Conservation (phyloP, 2,329 filamentous ascomycete genomes). For the Ophiocordyceps camponoti-rufipedis region DNA sequence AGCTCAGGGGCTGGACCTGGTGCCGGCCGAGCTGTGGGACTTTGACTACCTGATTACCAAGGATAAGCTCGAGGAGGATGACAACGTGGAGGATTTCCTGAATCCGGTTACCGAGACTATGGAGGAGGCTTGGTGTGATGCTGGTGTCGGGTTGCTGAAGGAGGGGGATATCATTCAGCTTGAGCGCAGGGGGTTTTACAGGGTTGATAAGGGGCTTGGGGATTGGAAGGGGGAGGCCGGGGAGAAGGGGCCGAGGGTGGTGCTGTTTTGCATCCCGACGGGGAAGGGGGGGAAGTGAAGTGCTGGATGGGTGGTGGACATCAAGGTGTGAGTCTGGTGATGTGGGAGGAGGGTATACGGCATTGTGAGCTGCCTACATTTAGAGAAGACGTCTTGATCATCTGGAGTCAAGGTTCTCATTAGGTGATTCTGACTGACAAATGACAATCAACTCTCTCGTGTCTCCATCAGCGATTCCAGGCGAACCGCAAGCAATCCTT, state of each 20-base stretch:
- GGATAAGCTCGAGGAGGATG: constrained; percentile 81
- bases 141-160: constrained; percentile 61
- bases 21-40: constrained; percentile 75
- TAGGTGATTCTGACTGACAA: not conserved
- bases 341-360: too few relatives aligned
- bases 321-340: too few relatives aligned
- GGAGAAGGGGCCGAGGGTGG: constrained; percentile 26
- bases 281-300: constrained; percentile 14
- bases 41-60: constrained; percentile 94
- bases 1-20: constrained; percentile 52
- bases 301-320: not conserved
- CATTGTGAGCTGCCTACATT: too few relatives aligned
- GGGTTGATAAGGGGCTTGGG: constrained; percentile 50
- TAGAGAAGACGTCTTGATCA: too few relatives aligned
- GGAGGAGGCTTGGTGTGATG: constrained; percentile 61
- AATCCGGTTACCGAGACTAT: constrained; percentile 58
- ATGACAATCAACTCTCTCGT: not conserved
- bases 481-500: not conserved
- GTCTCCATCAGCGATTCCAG: not conserved
- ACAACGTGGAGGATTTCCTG: constrained; percentile 68
- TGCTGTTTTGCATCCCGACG: constrained; percentile 40
- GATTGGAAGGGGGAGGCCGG: constrained; percentile 32
- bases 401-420: too few relatives aligned
- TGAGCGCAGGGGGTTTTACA: constrained; percentile 82
- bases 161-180: constrained; percentile 88